Conservation (phyloP, 805 yeast species). For the Lipomyces lipofer region DNA sequence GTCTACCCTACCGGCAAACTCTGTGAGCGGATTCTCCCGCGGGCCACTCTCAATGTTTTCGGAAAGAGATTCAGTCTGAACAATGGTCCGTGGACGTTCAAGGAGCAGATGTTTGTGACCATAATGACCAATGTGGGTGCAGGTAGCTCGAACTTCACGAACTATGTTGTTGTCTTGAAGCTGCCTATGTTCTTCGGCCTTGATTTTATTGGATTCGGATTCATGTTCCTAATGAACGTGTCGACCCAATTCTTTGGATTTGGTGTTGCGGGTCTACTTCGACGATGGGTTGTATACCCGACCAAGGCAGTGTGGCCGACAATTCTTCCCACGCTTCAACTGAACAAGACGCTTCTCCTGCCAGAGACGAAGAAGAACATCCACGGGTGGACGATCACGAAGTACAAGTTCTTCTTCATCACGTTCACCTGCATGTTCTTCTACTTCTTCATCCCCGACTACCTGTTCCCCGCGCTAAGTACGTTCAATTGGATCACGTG, state of each 20-base stretch:
- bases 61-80: constrained; percentile 50
- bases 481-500: constrained; percentile 59
- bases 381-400: constrained; percentile 60
- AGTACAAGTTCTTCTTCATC: constrained; percentile 51
- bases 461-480: constrained; percentile 58
- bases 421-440: constrained; percentile 48
- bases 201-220: constrained; percentile 46
- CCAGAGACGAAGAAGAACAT: constrained; percentile 47
- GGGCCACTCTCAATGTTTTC: constrained; percentile 41
- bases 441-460: constrained; percentile 71
- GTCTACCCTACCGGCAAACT: constrained; percentile 59
- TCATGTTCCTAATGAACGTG: constrained; percentile 52
- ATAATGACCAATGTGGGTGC: constrained; percentile 34
- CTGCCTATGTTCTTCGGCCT: constrained; percentile 39
- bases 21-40: constrained; percentile 48
- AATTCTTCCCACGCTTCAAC: constrained; percentile 49
- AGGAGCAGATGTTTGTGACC: constrained; percentile 66
- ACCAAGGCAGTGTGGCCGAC: constrained; percentile 63
- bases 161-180: constrained; percentile 5
- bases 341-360: constrained; percentile 39
- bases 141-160: neutral
- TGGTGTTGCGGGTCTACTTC: constrained; percentile 65
- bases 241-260: constrained; percentile 65
- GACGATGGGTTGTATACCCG: constrained; percentile 59
- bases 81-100: constrained; percentile 63